Evolutionary conservation across 2,329 filamentous ascomycete species (phyloP).

Genomic region (Pleoardoris graminearum): DNA sequence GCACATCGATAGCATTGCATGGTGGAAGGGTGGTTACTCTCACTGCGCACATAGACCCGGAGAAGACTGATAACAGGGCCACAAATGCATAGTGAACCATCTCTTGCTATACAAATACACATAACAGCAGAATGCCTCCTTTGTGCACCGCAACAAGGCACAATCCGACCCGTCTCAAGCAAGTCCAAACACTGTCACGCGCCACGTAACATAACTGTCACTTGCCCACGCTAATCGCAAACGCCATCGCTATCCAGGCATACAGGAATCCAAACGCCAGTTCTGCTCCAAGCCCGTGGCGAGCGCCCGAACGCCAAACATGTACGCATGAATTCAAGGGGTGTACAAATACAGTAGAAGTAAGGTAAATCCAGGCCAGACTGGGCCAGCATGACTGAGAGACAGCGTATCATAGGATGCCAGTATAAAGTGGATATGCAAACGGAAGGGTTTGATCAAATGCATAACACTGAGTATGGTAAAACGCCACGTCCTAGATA

Average conservation of each 20-base stretch:
- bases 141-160: too few relatives aligned
- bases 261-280: slow-evolving; percentile 11
- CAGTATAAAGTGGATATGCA: background rate
- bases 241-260: slow-evolving; percentile 22
- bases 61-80: too few relatives aligned
- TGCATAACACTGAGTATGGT: background rate
- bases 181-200: slow-evolving; percentile 8
- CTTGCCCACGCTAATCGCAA: slow-evolving; percentile 1
- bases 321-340: slow-evolving; percentile 18
- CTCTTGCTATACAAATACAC: slow-evolving; percentile 18
- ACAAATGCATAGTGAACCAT: background rate
- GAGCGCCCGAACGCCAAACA: slow-evolving; percentile 31
- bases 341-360: slow-evolving; percentile 13
- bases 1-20: too few relatives aligned
- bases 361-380: slow-evolving; percentile 12
- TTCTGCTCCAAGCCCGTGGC: slow-evolving; percentile 24
- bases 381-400: background rate
- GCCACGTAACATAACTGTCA: background rate
- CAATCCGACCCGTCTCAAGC: too few relatives aligned
- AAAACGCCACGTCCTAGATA: background rate
- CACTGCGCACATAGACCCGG: too few relatives aligned
- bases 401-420: background rate
- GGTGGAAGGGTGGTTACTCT: too few relatives aligned
- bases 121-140: background rate
- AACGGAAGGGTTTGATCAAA: background rate